phyloP scores from a whole-genome alignment of 768 basidiomycete genomes.

The Clitopilus passeckerianus region DNA sequence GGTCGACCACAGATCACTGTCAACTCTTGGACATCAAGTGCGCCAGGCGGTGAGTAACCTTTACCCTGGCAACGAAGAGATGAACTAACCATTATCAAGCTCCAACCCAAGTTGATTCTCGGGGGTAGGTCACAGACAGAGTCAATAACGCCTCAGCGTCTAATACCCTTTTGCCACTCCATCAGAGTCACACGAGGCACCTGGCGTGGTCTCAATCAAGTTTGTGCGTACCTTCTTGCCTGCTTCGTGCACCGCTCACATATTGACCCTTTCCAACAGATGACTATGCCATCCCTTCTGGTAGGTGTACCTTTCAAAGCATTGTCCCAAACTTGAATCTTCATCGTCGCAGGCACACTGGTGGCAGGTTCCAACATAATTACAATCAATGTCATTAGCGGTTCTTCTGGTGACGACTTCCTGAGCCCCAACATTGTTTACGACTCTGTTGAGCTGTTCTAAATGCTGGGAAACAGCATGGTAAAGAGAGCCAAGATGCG shows the following conservation, averaged over 20 bases:
- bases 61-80: not conserved
- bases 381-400: constrained; percentile 36
- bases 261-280: constrained; percentile 14
- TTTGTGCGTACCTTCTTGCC: constrained; percentile 24
- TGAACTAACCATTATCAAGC: constrained; percentile 16
- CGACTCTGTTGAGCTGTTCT: constrained; percentile 36
- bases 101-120: constrained; percentile 33
- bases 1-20: constrained; percentile 41
- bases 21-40: constrained; percentile 36
- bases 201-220: constrained; percentile 42
- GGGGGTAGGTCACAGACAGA: constrained; percentile 26
- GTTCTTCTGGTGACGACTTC: constrained; percentile 37
- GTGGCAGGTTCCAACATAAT: constrained; percentile 37
- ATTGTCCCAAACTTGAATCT: not conserved
- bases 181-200: constrained; percentile 43
- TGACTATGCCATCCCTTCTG: constrained; percentile 37
- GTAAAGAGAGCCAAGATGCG: not conserved
- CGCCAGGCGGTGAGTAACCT: constrained; percentile 26
- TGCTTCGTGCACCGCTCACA: not conserved
- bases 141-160: too few relatives aligned
- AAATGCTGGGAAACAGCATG: not conserved
- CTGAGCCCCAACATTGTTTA: constrained; percentile 43
- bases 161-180: not conserved
- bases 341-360: constrained; percentile 18
- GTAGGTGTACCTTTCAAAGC: constrained; percentile 10